Base-by-base conservation (phyloP, 169 alveolate species). In the Plasmodium gallinaceum region DNA sequence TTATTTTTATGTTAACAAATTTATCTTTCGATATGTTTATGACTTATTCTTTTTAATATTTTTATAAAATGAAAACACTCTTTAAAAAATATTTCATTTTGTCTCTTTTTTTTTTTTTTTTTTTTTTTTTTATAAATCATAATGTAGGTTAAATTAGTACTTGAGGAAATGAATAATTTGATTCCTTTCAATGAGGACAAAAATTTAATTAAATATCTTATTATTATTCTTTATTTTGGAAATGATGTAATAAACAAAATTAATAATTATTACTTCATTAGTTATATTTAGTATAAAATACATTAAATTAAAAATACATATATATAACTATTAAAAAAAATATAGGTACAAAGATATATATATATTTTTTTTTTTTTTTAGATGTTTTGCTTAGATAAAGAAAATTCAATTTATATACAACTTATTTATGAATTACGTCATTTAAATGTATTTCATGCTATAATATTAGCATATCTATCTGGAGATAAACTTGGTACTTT, bases 371-470 rank as follows among this genome's bases (percentile, higher is more conserved):
- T 42, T 20, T 9, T 1, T 18, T 45, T 43, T 45, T 46, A 85
- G 92, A 71, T 86, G 64, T 86, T 70, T 45, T 86, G 92, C 70
- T n/a, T 71, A n/a, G 92, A 86, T 26, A 69, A 71, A 24, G 92
- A 86, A 45, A 86, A 86, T 37, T 64, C 92, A 10, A 72, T 61
- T 10, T 86, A 86, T 37, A 57, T 86, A n/a, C 87, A 86, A 61
- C 51, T 86, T 14, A 70, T 86, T 45, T n/a, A 70, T 51, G 92
- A 86, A 46, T 7, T 70, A 32, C 42, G 92, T 24, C 48, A 70
- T 9, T 52, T 70, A 22, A 86, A 86, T 43, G 71, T 86, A 20
- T 64, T 37, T n/a, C 92, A 86, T 65, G 92, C 92, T 12, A 70
- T 86, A 16, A 46, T 86, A 5, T 18, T 86, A 22, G 87, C 88